These are phyloP conservation scores for Mycena rosella DNA, from an alignment of 768 basidiomycete species.

Conservation along the genomic window DNA sequence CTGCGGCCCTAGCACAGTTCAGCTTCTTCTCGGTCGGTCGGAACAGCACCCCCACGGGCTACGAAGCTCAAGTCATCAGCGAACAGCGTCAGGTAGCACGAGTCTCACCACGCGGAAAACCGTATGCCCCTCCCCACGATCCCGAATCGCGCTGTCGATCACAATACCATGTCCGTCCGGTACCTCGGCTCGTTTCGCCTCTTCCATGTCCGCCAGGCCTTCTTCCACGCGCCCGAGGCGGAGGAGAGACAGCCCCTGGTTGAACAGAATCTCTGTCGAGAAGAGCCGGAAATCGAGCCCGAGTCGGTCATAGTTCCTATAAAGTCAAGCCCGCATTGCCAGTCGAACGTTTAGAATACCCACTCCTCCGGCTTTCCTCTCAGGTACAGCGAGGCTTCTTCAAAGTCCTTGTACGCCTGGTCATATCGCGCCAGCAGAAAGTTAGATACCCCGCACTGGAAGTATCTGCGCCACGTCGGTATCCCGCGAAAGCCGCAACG, in stretches of 20 bases:
- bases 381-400: conserved; percentile 83
- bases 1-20: conserved; percentile 89
- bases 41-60: conserved; percentile 93
- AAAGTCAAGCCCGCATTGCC: too few relatives aligned
- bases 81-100: too few relatives aligned
- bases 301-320: conserved; percentile 91
- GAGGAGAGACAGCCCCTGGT: conserved; percentile 84
- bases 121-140: conserved; percentile 88
- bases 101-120: conserved; percentile 89
- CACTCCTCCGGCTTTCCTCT: conserved; percentile 89
- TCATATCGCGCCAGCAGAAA: conserved; percentile 87
- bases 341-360: conserved; percentile 44
- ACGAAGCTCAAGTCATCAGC: conserved; percentile 20
- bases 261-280: conserved; percentile 92
- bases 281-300: conserved; percentile 92
- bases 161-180: conserved; percentile 90
- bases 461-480: conserved; percentile 64
- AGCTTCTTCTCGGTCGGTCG: conserved; percentile 91
- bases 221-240: conserved; percentile 73
- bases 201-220: conserved; percentile 79
- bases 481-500: conserved; percentile 17
- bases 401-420: conserved; percentile 83
- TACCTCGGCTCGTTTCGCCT: conserved; percentile 78
- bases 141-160: conserved; percentile 90
- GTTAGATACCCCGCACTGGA: conserved; percentile 92